phyloP scores from a whole-genome alignment of 1,139 yeast species.

The Kodamaea ohmeri region DNA sequence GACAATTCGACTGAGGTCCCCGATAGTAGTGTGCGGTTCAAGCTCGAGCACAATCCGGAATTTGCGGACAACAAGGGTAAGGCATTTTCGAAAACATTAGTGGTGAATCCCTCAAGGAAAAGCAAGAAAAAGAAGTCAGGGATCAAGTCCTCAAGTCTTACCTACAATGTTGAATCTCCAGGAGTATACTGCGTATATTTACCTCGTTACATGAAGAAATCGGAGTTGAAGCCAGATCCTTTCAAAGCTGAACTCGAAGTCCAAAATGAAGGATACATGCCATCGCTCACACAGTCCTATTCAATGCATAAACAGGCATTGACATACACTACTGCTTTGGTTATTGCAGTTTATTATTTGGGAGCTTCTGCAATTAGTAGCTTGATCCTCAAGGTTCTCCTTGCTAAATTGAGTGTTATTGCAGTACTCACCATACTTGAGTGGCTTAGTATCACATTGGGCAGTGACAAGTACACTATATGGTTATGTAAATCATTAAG shows the following conservation, averaged over 20 bases:
- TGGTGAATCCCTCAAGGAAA: slow-evolving; percentile 2
- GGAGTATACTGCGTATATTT: slow-evolving; percentile 18
- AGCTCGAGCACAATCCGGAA: slow-evolving; percentile 6
- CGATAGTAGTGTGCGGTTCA: slow-evolving; percentile 10
- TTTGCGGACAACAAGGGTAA: not conserved
- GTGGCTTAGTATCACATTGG: not conserved
- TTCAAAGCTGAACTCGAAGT: slow-evolving; percentile 3
- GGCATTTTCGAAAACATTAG: not conserved
- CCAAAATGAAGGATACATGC: slow-evolving; percentile 5
- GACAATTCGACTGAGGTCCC: slow-evolving; percentile 9
- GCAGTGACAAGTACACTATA: not conserved
- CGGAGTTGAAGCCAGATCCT: slow-evolving; percentile 2
- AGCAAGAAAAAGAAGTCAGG: not conserved
- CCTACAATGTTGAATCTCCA: slow-evolving; percentile 5
- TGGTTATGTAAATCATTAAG: not conserved
- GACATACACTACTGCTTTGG: not conserved
- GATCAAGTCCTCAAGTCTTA: not conserved
- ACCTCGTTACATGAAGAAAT: slow-evolving; percentile 12
- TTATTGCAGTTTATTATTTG: not conserved
- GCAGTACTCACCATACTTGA: not conserved
- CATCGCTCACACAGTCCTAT: not conserved
- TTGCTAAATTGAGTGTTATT: not conserved
- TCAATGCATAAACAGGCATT: not conserved
- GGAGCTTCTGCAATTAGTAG: not conserved
- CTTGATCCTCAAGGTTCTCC: not conserved